Evolutionary conservation across 1,284 basidiomycete genomes (phyloP), one percentile per base, ranked within the genome.

Genomic region (Pisolithus thermaeus): DNA sequence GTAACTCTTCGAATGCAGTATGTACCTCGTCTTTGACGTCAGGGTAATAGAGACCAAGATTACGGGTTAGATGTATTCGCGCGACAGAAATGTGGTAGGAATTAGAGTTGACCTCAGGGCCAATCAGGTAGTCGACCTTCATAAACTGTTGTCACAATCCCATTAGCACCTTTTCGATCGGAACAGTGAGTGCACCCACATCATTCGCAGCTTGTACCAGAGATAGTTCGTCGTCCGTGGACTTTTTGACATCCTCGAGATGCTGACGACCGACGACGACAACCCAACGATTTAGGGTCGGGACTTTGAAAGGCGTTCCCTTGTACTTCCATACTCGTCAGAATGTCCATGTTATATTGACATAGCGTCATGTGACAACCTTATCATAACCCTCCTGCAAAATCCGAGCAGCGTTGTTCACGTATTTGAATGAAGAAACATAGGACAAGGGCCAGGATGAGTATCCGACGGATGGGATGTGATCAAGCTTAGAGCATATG

Each of bases 1-100:
- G 41, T 30, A 53, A 20, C 2, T 71, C 67, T 6, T 64, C 56
- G 48, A 72, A 68, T 0, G 70, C 60, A 0, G 42, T 38, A 1
- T 43, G 16, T 5, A 73, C 52, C 50, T 75, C 74, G 7, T 72
- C 61, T 28, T 56, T 54, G 4, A 73, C 54, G 6, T 66, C 62
- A 7, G 58, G 51, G 18, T 63, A 64, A 3, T 69, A 38, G 0
- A 12, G 43, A 1, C 44, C 53, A 3, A 73, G 46, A 42, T 64
- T 69, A 3, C 70, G 62, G 7, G 66, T 69, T 7, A 75, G 59
- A 9, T 59, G 58, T 30, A 51, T 32, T 52, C 58, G 48, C 66
- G 58, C 14, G 60, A 52, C 20, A 41, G 61, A 32, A 18, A 52
- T 1, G 6, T 70, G 69, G 48, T 69, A 70, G 0, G 58, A 59